Base-by-base conservation (phyloP, 1,284 basidiomycete genomes). In the Ustilago vetiveriae region DNA sequence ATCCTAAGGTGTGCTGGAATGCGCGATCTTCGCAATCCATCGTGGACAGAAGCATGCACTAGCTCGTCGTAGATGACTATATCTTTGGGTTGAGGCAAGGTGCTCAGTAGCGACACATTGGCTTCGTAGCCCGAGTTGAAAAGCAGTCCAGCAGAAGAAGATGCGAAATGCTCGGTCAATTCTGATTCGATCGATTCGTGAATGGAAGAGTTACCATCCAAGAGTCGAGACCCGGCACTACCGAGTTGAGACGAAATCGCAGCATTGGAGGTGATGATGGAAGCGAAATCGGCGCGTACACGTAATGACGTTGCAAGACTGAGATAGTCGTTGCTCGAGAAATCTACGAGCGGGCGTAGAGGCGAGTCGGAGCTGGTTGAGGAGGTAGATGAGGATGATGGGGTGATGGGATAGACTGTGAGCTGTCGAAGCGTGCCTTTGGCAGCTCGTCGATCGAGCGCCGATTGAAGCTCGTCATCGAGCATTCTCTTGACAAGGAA, bases 81-180 rank as follows among this genome's bases (percentile, higher is more conserved):
- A 78, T 98, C 95, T 11, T 87, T 87, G 0, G 85, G 82, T 72
- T 93, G 91, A 0, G 94, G 93, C 0, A 97, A 83, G 36, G 88
- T 88, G 0, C 90, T 86, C 84, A 96, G 94, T 81, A 97, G 88
- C 0, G 90, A 90, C 3, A 90, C 90, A 78, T 98, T 98, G 16
- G 95, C 94, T 82, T 97, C 94, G 83, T 90, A 97, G 0, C 94
- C 95, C 0, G 91, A 93, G 82, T 94, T 95, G 87, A 96, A 97
- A 16, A 98, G 85, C 11, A 98, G 85, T 0, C 74, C 72, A 2
- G 90, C 91, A 0, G 88, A 84, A 11, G 60, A 48, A 5, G 72
- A 59, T 7, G 50, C 51, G 53, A 82, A 79, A 41, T 75, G 69
- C 6, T 17, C 6, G 1, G 73, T 70, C 6, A 81, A 57, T 6